A percentile compares a stretch with the other conserved stretches of the same genome.
Evolutionary conservation across 2,329 filamentous ascomycete species (phyloP).

Genomic region (Diaporthe longicolla): DNA sequence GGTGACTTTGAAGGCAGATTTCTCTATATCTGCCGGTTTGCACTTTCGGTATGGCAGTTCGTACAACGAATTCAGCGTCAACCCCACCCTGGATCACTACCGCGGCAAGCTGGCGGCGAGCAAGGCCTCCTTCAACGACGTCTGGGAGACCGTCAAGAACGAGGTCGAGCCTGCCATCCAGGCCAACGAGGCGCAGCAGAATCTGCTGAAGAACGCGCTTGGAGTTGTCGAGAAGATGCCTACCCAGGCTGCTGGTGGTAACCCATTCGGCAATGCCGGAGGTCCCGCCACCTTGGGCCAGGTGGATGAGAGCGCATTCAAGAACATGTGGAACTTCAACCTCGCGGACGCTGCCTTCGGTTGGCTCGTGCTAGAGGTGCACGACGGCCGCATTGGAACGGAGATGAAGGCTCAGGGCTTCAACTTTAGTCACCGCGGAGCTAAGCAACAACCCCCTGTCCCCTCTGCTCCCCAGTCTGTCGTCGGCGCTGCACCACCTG

Average conservation of each 20-base stretch:
- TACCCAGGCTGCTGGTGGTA: conserved; percentile 91
- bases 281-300: conserved; percentile 83
- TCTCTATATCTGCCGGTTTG: conserved; percentile 96
- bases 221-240: conserved; percentile 99
- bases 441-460: conserved; percentile 75
- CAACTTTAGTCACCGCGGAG: conserved; percentile 96
- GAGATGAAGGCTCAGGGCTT: conserved; percentile 99
- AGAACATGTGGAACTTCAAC: conserved; percentile 99
- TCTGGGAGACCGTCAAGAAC: conserved; percentile 98
- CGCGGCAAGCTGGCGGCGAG: conserved; percentile 97
- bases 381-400: conserved; percentile 94
- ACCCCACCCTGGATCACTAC: conserved; percentile 97
- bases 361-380: conserved; percentile 94
- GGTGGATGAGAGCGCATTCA: conserved; percentile 98
- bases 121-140: conserved; percentile 98
- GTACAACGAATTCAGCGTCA: conserved; percentile 99
- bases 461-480: conserved; percentile 48
- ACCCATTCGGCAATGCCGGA: conserved; percentile 92
- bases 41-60: conserved; percentile 99
- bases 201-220: conserved; percentile 89
- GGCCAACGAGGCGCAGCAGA: conserved; percentile 94
- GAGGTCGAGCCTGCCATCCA: conserved; percentile 96
- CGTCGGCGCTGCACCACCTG: conserved; percentile 53
- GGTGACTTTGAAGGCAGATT: conserved; percentile 96
- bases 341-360: conserved; percentile 97